Evolutionary conservation across 2,329 filamentous ascomycete genomes (phyloP), one percentile per base, ranked within the genome.

Genomic region (Monosporascus sp.): DNA sequence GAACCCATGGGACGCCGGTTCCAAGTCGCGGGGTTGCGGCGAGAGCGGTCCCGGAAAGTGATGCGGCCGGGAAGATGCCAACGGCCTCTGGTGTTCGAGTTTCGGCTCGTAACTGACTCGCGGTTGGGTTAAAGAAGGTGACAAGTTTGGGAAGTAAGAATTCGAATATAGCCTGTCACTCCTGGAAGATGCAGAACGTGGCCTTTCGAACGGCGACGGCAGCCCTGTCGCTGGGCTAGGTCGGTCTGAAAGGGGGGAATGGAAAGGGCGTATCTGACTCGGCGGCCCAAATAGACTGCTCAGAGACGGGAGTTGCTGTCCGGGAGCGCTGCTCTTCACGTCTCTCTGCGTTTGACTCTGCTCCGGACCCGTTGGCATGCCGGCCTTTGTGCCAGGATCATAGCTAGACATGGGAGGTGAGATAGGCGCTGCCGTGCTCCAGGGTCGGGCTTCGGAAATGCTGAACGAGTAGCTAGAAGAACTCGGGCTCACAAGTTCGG

Each of bases 391-490:
- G 58, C 69, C 66, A 58, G 74, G 76, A 54, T 81, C 81, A 82
- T 83, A 78, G 68, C 73, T 77, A 65, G 80, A 79, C 81, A 83
- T 84, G 60, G 78, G 77, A 66, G 80, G 75, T 57, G 79, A 79
- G 57, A 78, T 70, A 54, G 76, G 75, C 55, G 69, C 67, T 56
- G 68, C 66, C 49, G 70, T 70, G 50, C 70, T 72, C 75, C 77
- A 79, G 53, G 70, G 65, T 61, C 73, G 71, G 59, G 79, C 77
- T 62, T 74, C 76, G 50, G 71, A 71, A 24, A 72, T 71, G 65
- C 71, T 74, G 49, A 74, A 75, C 11, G 75, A 75, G 63, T 74
- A 76, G 31, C 74, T 74, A 19, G 77, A 75, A 51, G 75, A 75
- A 52, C 74, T 75, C 55, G 78, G 76, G 66, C 79, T 82, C 61